Conservation (phyloP, 345 rosid species). For the Hirschfeldia incana region DNA sequence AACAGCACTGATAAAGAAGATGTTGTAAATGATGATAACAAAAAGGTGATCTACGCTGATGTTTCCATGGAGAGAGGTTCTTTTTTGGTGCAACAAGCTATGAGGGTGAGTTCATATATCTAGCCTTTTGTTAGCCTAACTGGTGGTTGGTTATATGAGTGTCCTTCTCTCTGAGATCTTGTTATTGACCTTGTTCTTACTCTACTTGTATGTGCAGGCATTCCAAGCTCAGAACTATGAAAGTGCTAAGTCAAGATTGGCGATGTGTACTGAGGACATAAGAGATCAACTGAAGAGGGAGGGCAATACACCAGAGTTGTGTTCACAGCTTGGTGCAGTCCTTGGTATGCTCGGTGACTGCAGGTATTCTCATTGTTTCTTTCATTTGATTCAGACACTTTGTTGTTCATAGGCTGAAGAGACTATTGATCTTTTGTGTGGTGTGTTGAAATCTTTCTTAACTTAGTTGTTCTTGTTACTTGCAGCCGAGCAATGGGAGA, state of each 20-base stretch:
- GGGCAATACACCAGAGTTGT: slow-evolving; percentile 80
- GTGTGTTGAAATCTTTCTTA: slow-evolving; percentile 17
- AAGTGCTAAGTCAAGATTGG: slow-evolving; percentile 91
- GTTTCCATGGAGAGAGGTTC: slow-evolving; percentile 96
- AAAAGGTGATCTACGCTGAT: slow-evolving; percentile 78
- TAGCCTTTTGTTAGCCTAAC: neutral
- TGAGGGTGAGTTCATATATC: slow-evolving; percentile 70
- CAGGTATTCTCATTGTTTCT: slow-evolving; percentile 56
- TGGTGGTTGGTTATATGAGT: neutral
- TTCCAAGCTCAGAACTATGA: slow-evolving; percentile 79
- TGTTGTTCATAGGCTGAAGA: neutral
- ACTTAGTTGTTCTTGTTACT: neutral
- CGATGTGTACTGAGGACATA: slow-evolving; percentile 80
- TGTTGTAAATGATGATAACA: slow-evolving; percentile 46
- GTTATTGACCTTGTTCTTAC: slow-evolving; percentile 10
- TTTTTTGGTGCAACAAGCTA: slow-evolving; percentile 95
- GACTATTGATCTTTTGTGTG: slow-evolving; percentile 5
- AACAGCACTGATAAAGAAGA: slow-evolving; percentile 48
- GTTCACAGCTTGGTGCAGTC: slow-evolving; percentile 99
- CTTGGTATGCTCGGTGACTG: slow-evolving; percentile 99
- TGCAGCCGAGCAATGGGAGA: slow-evolving; percentile 93
- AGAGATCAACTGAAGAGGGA: slow-evolving; percentile 63
- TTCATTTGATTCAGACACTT: neutral
- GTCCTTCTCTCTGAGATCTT: neutral
- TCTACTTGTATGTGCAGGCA: slow-evolving; percentile 51